Evolutionary conservation across 2,329 filamentous ascomycete genomes (phyloP).

Genomic region (Dothideomycetes sp.): DNA sequence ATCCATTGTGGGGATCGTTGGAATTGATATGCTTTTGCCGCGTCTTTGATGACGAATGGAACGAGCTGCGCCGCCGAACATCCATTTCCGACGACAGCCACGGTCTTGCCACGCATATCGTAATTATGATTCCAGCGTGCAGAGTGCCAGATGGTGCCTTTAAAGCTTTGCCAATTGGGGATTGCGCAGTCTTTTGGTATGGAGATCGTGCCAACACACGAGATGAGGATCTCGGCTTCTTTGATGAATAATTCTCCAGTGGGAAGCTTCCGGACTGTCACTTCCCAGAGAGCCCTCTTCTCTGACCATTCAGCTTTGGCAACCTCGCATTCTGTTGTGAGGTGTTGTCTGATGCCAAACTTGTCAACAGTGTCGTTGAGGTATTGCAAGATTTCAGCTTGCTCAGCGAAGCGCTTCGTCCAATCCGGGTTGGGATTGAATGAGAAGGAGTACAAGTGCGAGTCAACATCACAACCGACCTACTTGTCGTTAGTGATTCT

Average conservation of each 20-base stretch:
- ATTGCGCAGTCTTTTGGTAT: slow-evolving; percentile 5
- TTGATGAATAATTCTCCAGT: background rate
- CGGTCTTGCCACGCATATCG: slow-evolving; percentile 6
- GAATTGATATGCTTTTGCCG: slow-evolving; percentile 5
- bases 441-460: slow-evolving; percentile 22
- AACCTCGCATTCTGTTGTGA: slow-evolving; percentile 1
- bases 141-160: slow-evolving; percentile 10
- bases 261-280: slow-evolving; percentile 1
- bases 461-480: slow-evolving; percentile 10
- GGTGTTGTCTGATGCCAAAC: slow-evolving; percentile 5
- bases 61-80: slow-evolving; percentile 39
- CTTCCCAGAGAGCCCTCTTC: slow-evolving; percentile 1
- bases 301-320: slow-evolving; percentile 1
- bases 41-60: slow-evolving; percentile 15
- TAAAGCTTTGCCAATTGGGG: slow-evolving; percentile 5
- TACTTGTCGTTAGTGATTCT: background rate
- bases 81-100: slow-evolving; percentile 17
- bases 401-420: slow-evolving; percentile 12
- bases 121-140: slow-evolving; percentile 9
- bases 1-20: slow-evolving; percentile 22
- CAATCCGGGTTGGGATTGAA: slow-evolving; percentile 23
- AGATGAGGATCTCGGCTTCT: slow-evolving; percentile 4
- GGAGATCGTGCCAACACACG: slow-evolving; percentile 7
- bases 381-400: slow-evolving; percentile 10
- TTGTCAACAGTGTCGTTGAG: slow-evolving; percentile 5